A percentile compares a stretch with the other conserved stretches of the same genome.
These are phyloP conservation scores for Ganoderma resinaceum DNA, from an alignment of 1,284 basidiomycete genomes.

Conservation along the genomic window DNA sequence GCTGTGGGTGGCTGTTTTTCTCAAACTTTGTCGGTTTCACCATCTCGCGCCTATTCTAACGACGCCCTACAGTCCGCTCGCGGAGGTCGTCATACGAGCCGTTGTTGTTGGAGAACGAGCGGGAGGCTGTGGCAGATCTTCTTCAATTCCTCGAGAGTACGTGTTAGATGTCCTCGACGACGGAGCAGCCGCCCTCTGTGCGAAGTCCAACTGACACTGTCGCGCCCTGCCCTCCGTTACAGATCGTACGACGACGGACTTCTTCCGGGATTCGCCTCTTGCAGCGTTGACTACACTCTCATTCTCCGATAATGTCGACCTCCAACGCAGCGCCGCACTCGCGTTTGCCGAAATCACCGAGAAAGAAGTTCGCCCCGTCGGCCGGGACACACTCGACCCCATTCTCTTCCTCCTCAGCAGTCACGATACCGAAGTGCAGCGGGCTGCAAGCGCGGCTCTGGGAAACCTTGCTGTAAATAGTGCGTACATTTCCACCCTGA, in stretches of 20 bases:
- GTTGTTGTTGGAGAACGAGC: constrained; percentile 94
- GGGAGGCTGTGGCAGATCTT: constrained; percentile 97
- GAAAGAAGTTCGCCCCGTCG: constrained; percentile 98
- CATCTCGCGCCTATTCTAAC: constrained; percentile 25
- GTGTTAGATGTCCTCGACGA: constrained; percentile 38
- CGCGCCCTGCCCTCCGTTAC: constrained; percentile 24
- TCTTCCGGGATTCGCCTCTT: constrained; percentile 93
- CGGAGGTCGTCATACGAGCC: constrained; percentile 91
- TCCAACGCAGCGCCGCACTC: constrained; percentile 96
- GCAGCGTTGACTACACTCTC: constrained; percentile 96
- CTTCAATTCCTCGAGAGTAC: constrained; percentile 97
- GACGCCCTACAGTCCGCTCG: constrained; percentile 62
- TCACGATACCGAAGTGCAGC: constrained; percentile 98
- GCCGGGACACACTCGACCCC: constrained; percentile 97
- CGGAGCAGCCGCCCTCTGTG: background rate
- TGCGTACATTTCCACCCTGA: constrained; percentile 52
- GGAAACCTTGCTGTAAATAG: constrained; percentile 99
- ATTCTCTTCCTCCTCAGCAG: constrained; percentile 97
- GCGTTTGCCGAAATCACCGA: constrained; percentile 99
- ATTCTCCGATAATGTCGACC: constrained; percentile 99
- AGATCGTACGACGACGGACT: constrained; percentile 97
- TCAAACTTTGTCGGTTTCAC: constrained; percentile 14
- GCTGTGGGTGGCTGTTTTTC: constrained; percentile 57
- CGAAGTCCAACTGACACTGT: constrained; percentile 20
- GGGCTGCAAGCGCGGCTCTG: constrained; percentile 97